Base-by-base conservation (phyloP, 208 protist genomes). In the Tritrichomonas musculus region DNA sequence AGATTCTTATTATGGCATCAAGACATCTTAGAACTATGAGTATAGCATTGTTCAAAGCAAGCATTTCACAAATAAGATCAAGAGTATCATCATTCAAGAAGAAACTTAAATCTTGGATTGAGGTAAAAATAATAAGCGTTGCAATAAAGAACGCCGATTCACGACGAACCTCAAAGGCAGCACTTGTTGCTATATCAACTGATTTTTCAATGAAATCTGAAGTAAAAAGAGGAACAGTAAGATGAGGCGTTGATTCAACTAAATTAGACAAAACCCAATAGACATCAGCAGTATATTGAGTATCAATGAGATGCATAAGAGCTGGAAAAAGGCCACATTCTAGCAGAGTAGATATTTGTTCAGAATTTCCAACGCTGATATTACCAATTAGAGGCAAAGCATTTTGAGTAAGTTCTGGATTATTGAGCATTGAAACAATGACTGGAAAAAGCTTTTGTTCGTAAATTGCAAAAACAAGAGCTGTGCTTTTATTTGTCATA, bases 251-350 rank as follows among this genome's bases (percentile, higher is more conserved):
- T 20, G 14, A 39, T 39, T 44, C 47, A 0, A 88, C 47, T 5
- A 88, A 20, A n/a, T 88, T 88, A 22, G 77, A 88, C n/a, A 88
- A 39, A 5, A 88, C 77, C 41, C 44, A 88, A 60, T 41, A 88
- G 0, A 88, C 77, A 39, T 88, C 77, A n/a, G 41, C 77, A 14
- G 41, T 53, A 57, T 60, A 49, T 30, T 44, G 27, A 17, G 77
- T 88, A 11, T 44, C 11, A 3, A 60, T 88, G 33, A 88, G 47
- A 14, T 14, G 17, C 30, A 49, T 88, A 17, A 88, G 39, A 60
- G 33, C 47, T 14, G 41, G 5, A 88, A 88, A 33, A 14, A 88
- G 30, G 9, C 47, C 77, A 20, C 20, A 27, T 1, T 88, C 47
- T 20, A 88, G 39, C 20, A 88, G 20, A 11, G 44, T 14, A 39